Base-by-base conservation (phyloP, 805 yeast species). In the Candida oleophila region DNA sequence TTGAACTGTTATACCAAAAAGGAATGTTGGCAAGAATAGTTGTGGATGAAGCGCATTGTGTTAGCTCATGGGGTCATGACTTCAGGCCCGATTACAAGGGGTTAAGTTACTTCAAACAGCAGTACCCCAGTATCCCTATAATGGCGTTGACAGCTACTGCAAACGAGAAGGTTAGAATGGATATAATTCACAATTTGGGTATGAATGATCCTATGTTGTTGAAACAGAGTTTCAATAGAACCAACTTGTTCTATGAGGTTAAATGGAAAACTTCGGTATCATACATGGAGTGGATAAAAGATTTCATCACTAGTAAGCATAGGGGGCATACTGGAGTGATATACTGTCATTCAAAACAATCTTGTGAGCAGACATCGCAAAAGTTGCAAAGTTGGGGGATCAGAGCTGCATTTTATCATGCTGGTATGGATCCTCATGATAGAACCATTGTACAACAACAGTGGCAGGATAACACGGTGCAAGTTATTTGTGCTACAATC, bases 91-190 rank as follows among this genome's bases (percentile, higher is more conserved):
- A 94, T 64, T 94, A 94, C 68, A 88, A 90, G 56, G 86, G 84
- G 9, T 73, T 94, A 59, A 80, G 82, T 32, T 77, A 75, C 53
- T 87, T 94, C 64, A 89, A 89, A 57, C 64, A 69, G 16, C 77
- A 80, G 42, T 94, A 78, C 60, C 95, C 96, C 0, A 77, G 77
- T 43, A 81, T 89, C 3, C 99, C 99, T 1, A 73, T 94, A 50
- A 90, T 94, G 89, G 99, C 98, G 0, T 73, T 94, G 49, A 94
- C 99, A 0, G 99, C 98, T 0, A 94, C 99, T 0, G 99, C 99
- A 1, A 94, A 89, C 62, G 89, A 87, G 45, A 87, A 85, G 52
- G 99, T 94, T 9, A 73, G 89, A 54, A 69, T 84, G 71, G 99
- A 94, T 65, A 89, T 94, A 48, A 76, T 86, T 22, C 88, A 85